Evolutionary conservation across 352 stramenopile genomes (phyloP).

Genomic region (Globisporangium solare): DNA sequence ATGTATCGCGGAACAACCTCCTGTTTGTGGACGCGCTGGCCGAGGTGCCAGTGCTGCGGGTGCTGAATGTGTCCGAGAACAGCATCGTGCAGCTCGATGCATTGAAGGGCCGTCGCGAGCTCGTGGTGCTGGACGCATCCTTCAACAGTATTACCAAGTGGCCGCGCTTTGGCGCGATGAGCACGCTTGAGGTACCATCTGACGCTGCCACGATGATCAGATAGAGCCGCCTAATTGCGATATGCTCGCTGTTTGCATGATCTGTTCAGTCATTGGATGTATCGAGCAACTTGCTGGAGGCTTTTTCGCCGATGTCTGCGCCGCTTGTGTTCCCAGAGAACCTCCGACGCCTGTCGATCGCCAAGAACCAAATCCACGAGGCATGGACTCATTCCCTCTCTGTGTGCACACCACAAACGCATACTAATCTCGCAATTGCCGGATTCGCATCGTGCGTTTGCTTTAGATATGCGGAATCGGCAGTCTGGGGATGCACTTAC

Average conservation of each 20-base stretch:
- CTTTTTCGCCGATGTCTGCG: constrained; percentile 22
- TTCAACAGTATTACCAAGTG: constrained; percentile 58
- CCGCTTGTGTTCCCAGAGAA: constrained; percentile 29
- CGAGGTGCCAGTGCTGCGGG: constrained; percentile 28
- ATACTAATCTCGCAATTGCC: too few relatives aligned
- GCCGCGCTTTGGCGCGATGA: constrained; percentile 36
- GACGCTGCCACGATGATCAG: not conserved
- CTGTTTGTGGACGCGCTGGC: constrained; percentile 34
- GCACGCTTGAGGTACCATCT: constrained; percentile 34
- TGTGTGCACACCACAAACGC: too few relatives aligned
- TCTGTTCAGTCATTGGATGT: constrained; percentile 43
- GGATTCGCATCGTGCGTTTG: not conserved
- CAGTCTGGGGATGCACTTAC: constrained; percentile 31
- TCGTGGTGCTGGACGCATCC: constrained; percentile 50
- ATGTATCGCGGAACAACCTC: constrained; percentile 50
- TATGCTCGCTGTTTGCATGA: not conserved
- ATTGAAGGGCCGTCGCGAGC: constrained; percentile 21
- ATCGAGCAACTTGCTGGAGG: constrained; percentile 50
- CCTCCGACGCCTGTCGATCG: constrained; percentile 42
- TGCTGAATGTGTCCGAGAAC: constrained; percentile 58
- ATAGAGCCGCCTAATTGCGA: not conserved
- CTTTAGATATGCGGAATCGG: constrained; percentile 46
- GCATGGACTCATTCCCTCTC: constrained; percentile 13
- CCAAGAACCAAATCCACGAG: constrained; percentile 62
- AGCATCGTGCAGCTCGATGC: constrained; percentile 42